Evolutionary conservation across 2,329 filamentous ascomycete genomes (phyloP).

Genomic region (Ascochyta rabiei): DNA sequence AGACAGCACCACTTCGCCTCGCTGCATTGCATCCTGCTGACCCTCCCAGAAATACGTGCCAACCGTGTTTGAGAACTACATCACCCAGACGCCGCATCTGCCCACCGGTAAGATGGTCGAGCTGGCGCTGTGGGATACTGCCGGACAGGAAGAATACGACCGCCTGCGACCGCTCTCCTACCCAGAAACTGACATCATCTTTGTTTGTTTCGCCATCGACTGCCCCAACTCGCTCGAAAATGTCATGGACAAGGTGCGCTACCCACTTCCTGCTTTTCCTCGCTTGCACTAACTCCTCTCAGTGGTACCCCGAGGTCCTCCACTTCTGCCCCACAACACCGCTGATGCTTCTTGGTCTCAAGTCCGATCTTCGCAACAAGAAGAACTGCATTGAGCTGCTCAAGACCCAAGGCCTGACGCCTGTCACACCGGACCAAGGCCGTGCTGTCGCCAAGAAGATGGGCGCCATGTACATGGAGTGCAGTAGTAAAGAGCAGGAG

Average conservation of each 20-base stretch:
- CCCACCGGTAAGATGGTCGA: constrained; percentile 92
- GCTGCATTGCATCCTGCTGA: constrained; percentile 7
- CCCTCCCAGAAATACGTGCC: constrained; percentile 91
- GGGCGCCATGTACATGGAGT: constrained; percentile 96
- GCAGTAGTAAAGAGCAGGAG: constrained; percentile 95
- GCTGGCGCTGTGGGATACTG: constrained; percentile 96
- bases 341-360: constrained; percentile 92
- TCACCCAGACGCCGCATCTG: constrained; percentile 91
- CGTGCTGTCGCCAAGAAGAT: constrained; percentile 88
- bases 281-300: constrained; percentile 35
- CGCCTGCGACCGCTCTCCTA: constrained; percentile 93
- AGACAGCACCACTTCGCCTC: neutral
- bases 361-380: constrained; percentile 95
- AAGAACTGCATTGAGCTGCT: constrained; percentile 97
- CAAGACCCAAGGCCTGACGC: constrained; percentile 95
- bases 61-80: constrained; percentile 99
- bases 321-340: constrained; percentile 99
- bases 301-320: constrained; percentile 99
- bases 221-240: constrained; percentile 98
- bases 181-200: constrained; percentile 95
- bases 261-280: neutral
- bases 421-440: constrained; percentile 90
- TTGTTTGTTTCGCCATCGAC: constrained; percentile 99
- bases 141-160: constrained; percentile 98
- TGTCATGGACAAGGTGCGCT: constrained; percentile 92